Evolutionary conservation across 1,284 basidiomycete genomes (phyloP), one percentile per base, ranked within the genome.

Genomic region (Ganoderma resinaceum): DNA sequence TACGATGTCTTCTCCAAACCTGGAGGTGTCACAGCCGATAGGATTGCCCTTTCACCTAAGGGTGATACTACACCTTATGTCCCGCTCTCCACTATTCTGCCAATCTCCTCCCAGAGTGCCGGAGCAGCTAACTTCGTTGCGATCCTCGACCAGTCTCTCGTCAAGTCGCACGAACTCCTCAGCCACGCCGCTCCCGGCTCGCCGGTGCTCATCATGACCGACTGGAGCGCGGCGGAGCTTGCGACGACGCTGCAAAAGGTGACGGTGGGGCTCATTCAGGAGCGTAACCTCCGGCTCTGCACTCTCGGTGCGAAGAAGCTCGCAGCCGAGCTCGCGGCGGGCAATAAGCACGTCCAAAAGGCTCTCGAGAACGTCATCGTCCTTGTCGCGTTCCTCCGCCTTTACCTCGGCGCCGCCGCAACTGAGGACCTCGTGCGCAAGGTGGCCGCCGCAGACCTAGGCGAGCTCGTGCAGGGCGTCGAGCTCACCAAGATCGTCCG

Each of bases 1-100:
- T 80, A 90, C 75, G 93, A 95, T 75, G 84, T 87, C 14, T 88
- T 93, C 78, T 91, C 90, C 29, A 89, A 86, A 72, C 82, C 85
- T n/a, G 90, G 89, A 53, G 92, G 90, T 14, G 83, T 94, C 63
- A 83, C 84, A 5, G 85, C 85, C 11, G 87, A 88, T 74, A 86
- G 91, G 20, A 80, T 92, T 61, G 71, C 92, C 7, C 80, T 95
- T 31, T 82, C 87, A 12, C 79, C 86, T n/a, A 85, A 83, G 68
- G 78, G 76, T 0, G 79, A 78, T 23, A 70, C 70, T 12, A 49
- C 65, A 9, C 70, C 67, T 23, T 78, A 78, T 65, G 65, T 86
- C 12, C 89, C 91, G 16, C 75, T 91, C 33, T 82, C 87, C 20
- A 72, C 85, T 49, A 74, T 80, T 8, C 74, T 92, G 14, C 88